Conservation (phyloP, 768 basidiomycete genomes). For the Tubosaeta brunneosetosa region DNA sequence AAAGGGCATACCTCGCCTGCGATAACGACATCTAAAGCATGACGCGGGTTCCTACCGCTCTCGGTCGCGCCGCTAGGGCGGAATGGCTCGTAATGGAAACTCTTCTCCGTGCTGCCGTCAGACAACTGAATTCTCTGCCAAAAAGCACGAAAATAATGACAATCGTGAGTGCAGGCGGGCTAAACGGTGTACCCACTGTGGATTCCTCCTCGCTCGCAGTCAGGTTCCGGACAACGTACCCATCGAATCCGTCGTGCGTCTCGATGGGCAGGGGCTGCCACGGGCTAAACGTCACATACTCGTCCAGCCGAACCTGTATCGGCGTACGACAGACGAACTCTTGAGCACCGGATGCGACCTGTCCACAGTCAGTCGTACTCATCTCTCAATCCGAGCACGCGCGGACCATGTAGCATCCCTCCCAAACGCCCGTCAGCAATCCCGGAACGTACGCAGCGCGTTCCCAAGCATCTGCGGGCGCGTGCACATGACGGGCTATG, state of each 20-base stretch:
- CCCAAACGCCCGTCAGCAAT: conserved; percentile 53
- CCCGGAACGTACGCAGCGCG: conserved; percentile 38
- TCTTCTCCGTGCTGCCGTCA: conserved; percentile 23
- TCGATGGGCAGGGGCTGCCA: conserved; percentile 31
- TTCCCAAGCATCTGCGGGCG: conserved; percentile 20
- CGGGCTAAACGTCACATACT: conserved; percentile 41
- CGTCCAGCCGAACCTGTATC: conserved; percentile 46
- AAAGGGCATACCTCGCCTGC: conserved; percentile 29
- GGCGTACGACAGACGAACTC: conserved; percentile 44
- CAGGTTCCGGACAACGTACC: conserved; percentile 19
- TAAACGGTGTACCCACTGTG: conserved; percentile 20
- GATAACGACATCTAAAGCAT: conserved; percentile 35
- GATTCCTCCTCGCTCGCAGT: conserved; percentile 18
- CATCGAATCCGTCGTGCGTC: conserved; percentile 18
- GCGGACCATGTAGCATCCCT: conserved; percentile 56
- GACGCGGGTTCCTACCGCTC: conserved; percentile 25
- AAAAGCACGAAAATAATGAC: conserved; percentile 15
- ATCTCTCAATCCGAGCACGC: conserved; percentile 14
- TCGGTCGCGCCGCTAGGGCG: conserved; percentile 26
- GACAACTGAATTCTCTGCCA: conserved; percentile 23
- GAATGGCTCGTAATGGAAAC: conserved; percentile 30
- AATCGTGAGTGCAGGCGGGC: conserved; percentile 12
- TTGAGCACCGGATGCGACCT: conserved; percentile 26
- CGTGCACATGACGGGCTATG: conserved; percentile 16
- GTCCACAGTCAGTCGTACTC: conserved; percentile 13